A percentile compares a stretch with the other conserved stretches of the same genome.
Evolutionary conservation across 1,139 yeast genomes (phyloP).

Genomic region (Hyphopichia buzzinii): DNA sequence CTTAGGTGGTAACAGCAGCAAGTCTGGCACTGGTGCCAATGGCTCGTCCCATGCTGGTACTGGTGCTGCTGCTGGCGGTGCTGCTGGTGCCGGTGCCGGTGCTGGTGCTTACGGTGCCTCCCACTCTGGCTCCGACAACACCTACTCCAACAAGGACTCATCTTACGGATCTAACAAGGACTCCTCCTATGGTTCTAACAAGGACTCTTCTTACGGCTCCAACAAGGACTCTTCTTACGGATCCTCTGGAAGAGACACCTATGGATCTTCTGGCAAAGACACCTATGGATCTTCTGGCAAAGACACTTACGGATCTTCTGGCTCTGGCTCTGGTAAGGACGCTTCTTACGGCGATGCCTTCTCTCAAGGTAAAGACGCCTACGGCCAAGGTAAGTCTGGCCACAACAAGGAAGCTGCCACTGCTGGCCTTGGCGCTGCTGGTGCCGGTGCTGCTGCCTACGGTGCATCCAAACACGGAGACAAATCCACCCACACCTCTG

Average conservation of each 20-base stretch:
- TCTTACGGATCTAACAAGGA: constrained; percentile 9
- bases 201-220: constrained; percentile 9
- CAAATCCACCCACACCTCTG: constrained; percentile 4
- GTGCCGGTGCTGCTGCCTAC: constrained; percentile 10
- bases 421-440: constrained; percentile 10
- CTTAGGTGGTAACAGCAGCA: constrained; percentile 14
- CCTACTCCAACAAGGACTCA: constrained; percentile 7
- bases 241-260: constrained; percentile 5
- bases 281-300: constrained; percentile 11
- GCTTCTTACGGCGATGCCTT: neutral
- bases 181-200: constrained; percentile 11
- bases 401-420: constrained; percentile 12
- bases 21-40: constrained; percentile 7
- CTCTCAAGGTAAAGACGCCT: constrained; percentile 9
- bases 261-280: constrained; percentile 9
- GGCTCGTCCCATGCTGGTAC: constrained; percentile 7
- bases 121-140: constrained; percentile 11
- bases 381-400: constrained; percentile 12
- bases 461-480: constrained; percentile 7
- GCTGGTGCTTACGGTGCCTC: constrained; percentile 11
- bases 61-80: constrained; percentile 11
- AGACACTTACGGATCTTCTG: constrained; percentile 10
- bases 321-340: constrained; percentile 4
- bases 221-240: constrained; percentile 4
- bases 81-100: constrained; percentile 13